Conservation (phyloP, 2,329 filamentous ascomycete species). For the Lachnellula cervina region DNA sequence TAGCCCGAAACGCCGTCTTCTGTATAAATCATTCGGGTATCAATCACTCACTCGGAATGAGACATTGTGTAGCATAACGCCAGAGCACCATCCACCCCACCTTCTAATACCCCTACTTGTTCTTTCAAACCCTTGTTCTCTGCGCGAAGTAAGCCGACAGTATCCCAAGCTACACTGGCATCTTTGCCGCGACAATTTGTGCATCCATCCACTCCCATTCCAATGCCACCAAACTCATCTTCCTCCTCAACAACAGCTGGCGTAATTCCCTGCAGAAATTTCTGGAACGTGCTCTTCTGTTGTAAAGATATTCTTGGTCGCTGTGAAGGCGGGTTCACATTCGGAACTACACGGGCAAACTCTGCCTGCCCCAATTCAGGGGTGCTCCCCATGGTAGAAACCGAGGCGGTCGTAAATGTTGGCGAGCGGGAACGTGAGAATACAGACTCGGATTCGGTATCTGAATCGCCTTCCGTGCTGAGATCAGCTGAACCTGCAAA, state of each 20-base stretch:
- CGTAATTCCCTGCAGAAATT: conserved; percentile 42
- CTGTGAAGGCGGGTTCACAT: conserved; percentile 13
- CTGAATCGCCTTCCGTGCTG: conserved; percentile 51
- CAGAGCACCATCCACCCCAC: conserved; percentile 55
- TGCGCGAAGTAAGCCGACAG: conserved; percentile 54
- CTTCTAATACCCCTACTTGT: conserved; percentile 54
- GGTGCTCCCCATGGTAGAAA: conserved; percentile 12
- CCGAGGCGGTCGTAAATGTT: conserved; percentile 35
- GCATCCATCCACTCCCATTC: conserved; percentile 35
- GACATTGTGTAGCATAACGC: conserved; percentile 33
- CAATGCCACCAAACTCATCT: conserved; percentile 21
- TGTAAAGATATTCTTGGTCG: conserved; percentile 27
- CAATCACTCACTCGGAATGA: too few species aligned
- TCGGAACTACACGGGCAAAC: conserved; percentile 17
- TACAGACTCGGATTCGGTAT: conserved; percentile 51
- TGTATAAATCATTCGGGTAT: too few species aligned
- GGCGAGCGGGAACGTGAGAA: conserved; percentile 59
- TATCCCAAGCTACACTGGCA: conserved; percentile 59
- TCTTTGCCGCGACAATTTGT: conserved; percentile 55
- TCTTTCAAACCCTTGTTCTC: conserved; percentile 60
- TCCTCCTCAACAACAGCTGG: conserved; percentile 14
- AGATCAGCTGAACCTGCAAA: conserved; percentile 37
- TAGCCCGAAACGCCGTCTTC: too few species aligned
- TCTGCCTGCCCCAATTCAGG: conserved; percentile 20
- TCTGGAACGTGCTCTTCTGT: conserved; percentile 44